These are phyloP conservation scores for Cutaneotrichosporon sp. DNA, from an alignment of 1,284 basidiomycete genomes.

Conservation along the genomic window DNA sequence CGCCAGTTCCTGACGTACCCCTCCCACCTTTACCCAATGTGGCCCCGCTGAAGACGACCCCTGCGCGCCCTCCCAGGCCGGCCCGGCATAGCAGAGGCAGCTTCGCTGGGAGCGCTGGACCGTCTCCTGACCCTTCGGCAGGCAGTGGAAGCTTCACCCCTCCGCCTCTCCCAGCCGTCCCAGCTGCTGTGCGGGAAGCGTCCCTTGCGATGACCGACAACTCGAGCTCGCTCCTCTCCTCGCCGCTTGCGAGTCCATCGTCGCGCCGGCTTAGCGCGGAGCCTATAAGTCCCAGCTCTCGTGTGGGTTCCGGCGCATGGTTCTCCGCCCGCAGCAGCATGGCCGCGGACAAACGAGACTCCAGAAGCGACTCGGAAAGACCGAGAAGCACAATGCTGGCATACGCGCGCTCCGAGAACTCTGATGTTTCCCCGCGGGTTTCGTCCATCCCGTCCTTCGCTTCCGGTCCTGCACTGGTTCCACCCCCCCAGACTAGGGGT, in stretches of 20 bases:
- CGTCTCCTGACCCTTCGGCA: neutral
- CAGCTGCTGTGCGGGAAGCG: neutral
- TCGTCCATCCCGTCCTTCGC: no score
- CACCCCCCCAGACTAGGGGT: no score
- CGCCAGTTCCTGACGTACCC: constrained; percentile 9
- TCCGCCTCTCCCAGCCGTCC: neutral
- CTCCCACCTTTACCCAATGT: constrained; percentile 3
- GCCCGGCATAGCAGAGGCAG: neutral
- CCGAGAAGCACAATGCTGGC: neutral
- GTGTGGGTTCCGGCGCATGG: neutral
- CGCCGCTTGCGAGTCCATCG: neutral
- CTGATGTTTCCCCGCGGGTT: neutral
- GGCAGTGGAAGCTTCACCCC: neutral
- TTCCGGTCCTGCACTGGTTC: no score
- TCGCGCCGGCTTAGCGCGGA: neutral
- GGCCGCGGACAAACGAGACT: neutral
- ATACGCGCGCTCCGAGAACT: neutral
- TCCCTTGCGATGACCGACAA: neutral
- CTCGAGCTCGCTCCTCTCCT: neutral
- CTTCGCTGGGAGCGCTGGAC: neutral
- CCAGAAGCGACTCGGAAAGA: neutral
- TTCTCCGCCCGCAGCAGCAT: constrained; percentile 1
- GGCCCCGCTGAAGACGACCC: neutral
- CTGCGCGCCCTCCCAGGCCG: neutral
- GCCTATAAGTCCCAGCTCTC: neutral